phyloP scores from a whole-genome alignment of 2,329 filamentous ascomycete genomes.

The Fusarium neocosmosporiellum region DNA sequence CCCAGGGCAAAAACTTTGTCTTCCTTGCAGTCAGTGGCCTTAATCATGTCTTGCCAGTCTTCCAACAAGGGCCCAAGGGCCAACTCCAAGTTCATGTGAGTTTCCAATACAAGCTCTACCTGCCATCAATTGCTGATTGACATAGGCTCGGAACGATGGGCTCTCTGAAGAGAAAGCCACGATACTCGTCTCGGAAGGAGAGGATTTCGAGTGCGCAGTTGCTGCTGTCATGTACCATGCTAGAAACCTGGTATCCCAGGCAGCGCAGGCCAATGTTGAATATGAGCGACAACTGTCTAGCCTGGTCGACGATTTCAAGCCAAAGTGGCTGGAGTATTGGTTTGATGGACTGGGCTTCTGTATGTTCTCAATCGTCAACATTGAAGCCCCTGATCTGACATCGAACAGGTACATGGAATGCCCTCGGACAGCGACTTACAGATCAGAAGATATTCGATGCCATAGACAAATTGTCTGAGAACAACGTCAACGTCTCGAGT shows the following conservation, averaged over 20 bases:
- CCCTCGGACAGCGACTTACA: slow-evolving; percentile 83
- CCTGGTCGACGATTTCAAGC: slow-evolving; percentile 61
- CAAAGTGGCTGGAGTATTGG: slow-evolving; percentile 85
- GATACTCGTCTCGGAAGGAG: slow-evolving; percentile 77
- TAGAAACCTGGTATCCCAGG: slow-evolving; percentile 61
- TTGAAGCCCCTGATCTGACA: slow-evolving; percentile 25
- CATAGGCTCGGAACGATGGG: slow-evolving; percentile 74
- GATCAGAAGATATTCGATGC: slow-evolving; percentile 83
- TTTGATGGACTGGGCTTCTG: slow-evolving; percentile 95
- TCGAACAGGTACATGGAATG: slow-evolving; percentile 84
- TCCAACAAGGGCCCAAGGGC: slow-evolving; percentile 74
- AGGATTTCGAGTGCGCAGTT: slow-evolving; percentile 79
- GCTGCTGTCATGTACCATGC: slow-evolving; percentile 89
- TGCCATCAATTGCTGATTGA: slow-evolving; percentile 19
- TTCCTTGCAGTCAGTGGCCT: slow-evolving; percentile 82
- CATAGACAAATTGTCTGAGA: slow-evolving; percentile 75
- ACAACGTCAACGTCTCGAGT: slow-evolving; percentile 82
- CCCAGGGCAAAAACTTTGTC: slow-evolving; percentile 79
- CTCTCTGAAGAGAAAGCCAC: slow-evolving; percentile 63
- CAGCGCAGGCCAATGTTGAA: slow-evolving; percentile 57
- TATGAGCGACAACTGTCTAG: slow-evolving; percentile 58
- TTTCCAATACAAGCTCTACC: background rate
- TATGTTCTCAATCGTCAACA: slow-evolving; percentile 47
- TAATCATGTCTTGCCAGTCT: slow-evolving; percentile 74
- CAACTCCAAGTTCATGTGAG: slow-evolving; percentile 73